phyloP scores from a whole-genome alignment of 768 basidiomycete species.

The Pleurotus tuoliensis region DNA sequence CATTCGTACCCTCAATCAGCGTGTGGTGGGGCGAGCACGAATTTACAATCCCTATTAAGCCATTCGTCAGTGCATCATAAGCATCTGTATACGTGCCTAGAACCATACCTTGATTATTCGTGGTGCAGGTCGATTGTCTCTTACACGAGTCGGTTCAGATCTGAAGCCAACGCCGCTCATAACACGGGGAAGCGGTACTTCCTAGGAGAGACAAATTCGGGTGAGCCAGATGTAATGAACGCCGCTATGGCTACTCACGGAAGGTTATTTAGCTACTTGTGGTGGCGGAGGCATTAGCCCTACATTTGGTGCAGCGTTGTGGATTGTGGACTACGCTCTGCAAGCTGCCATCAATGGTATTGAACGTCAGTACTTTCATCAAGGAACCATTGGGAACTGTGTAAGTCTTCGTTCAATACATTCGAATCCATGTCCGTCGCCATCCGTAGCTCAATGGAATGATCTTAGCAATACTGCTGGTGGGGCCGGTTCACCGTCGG shows the following conservation, averaged over 20 bases:
- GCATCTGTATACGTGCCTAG: background rate
- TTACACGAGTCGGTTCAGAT: conserved; percentile 25
- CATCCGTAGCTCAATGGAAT: background rate
- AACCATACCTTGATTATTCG: conserved; percentile 2
- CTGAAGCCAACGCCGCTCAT: conserved; percentile 29
- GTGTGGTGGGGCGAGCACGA: conserved; percentile 30
- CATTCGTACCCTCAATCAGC: conserved; percentile 36
- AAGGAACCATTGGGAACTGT: conserved; percentile 36
- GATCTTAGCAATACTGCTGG: conserved; percentile 32
- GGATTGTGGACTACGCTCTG: conserved; percentile 37
- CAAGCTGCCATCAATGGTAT: conserved; percentile 32
- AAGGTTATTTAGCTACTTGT: conserved; percentile 27
- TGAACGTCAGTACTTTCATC: conserved; percentile 36
- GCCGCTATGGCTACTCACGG: no score
- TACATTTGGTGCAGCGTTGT: conserved; percentile 35
- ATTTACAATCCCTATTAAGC: conserved; percentile 29
- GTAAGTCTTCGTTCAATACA: conserved; percentile 14
- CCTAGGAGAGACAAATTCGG: conserved; percentile 38
- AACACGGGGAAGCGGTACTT: conserved; percentile 29
- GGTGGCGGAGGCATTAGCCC: conserved; percentile 38
- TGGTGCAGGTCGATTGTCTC: conserved; percentile 28
- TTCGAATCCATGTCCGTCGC: background rate
- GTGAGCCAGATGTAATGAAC: conserved; percentile 11
- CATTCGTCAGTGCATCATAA: conserved; percentile 22
- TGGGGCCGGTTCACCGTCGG: conserved; percentile 30